These are phyloP conservation scores for Auriscalpium microsporum DNA, from an alignment of 768 basidiomycete species.

Conservation along the genomic window DNA sequence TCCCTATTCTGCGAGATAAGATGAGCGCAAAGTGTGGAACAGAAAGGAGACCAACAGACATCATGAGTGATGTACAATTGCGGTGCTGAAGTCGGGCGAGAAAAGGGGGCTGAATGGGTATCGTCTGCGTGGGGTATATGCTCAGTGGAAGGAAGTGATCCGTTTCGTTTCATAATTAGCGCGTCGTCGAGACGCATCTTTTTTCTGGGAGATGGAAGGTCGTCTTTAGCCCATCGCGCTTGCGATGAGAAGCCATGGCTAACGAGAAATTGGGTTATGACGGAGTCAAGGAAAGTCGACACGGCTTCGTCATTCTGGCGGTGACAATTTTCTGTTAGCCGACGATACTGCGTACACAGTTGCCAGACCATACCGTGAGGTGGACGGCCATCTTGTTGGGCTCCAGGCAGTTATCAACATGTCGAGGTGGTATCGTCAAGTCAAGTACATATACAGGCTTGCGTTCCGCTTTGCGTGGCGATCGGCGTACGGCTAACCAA, in stretches of 20 bases:
- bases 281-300: slow-evolving; percentile 44
- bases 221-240: slow-evolving; percentile 9
- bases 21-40: no score
- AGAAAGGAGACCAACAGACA: neutral
- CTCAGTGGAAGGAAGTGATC: neutral
- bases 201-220: slow-evolving; percentile 39
- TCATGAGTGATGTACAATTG: neutral
- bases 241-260: slow-evolving; percentile 47
- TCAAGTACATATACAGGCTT: slow-evolving; percentile 80
- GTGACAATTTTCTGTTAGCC: neutral
- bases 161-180: neutral
- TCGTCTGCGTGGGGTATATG: neutral
- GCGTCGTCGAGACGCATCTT: slow-evolving; percentile 31
- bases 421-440: slow-evolving; percentile 51
- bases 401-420: slow-evolving; percentile 73
- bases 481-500: slow-evolving; percentile 46
- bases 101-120: neutral
- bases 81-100: neutral
- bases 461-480: slow-evolving; percentile 72
- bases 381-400: slow-evolving; percentile 66
- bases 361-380: slow-evolving; percentile 44
- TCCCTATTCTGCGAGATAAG: no score
- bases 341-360: slow-evolving; percentile 5
- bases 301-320: slow-evolving; percentile 53
- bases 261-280: slow-evolving; percentile 53